Evolutionary conservation across 495 filamentous ascomycete species (phyloP), one percentile per base, ranked within the genome.

Genomic region (Xylaria longipes): DNA sequence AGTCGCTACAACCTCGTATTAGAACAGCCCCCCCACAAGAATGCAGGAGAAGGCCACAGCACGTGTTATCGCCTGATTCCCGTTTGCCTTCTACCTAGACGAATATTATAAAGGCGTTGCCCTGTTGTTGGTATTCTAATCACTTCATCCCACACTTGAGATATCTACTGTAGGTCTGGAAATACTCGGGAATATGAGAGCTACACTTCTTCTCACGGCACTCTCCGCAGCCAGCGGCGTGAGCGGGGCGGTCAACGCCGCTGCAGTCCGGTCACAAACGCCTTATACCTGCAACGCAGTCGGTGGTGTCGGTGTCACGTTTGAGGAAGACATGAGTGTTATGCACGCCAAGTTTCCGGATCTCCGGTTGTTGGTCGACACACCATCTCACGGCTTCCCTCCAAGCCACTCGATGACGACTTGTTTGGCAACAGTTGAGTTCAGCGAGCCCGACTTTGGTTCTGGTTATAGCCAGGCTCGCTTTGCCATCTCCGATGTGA

Each of bases 291-390:
- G 66, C n/a, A 69, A 61, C 29, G 66, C 66, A 27, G 66, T 69
- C 27, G 66, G 66, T 14, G 66, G 66, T 37, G 17, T 37, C 1
- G 15, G 8, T 11, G 37, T 60, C 39, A 46, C 52, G 14, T 69
- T 69, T 27, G 66, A 56, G 11, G 27, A 61, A 4, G 66, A 69
- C 54, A 60, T 69, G 66, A 69, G 52, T 22, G 17, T 60, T 43
- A 60, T 69, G 52, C 66, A 61, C 54, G 52, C 66, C 27, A 45
- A 37, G 15, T 69, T 69, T 37, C 66, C 66, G 39, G 41, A 69
- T 48, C 66, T 69, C 22, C 8, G 22, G 7, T 54, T 69, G 11
- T 58, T 45, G 27, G 52, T 61, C 29, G 56, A 69, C 39, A 58
- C 66, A 33, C 56, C 66, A 25, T 69, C 52, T 20, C 66, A 69